A percentile compares a stretch with the other conserved stretches of the same genome.
Evolutionary conservation across 129 eudicot genomes (phyloP).

Genomic region (Dittrichia graveolens): DNA sequence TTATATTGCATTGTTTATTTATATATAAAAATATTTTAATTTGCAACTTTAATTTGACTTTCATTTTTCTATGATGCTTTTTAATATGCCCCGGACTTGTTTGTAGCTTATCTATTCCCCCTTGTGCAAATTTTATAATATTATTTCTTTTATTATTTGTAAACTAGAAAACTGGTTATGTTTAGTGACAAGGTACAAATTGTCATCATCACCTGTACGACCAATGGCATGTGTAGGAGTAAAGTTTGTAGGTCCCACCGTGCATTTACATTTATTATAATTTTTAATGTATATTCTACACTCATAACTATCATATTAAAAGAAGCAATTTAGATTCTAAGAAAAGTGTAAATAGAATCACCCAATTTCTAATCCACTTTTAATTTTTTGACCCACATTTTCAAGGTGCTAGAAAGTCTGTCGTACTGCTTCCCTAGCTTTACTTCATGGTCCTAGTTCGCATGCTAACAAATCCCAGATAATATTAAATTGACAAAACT

Average conservation of each 20-base stretch:
- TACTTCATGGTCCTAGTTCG: no score
- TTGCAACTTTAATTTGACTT: constrained; percentile 12
- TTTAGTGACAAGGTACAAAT: constrained; percentile 10
- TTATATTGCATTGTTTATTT: neutral
- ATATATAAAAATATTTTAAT: neutral
- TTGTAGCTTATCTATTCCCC: neutral
- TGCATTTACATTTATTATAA: no score
- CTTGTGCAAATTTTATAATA: neutral
- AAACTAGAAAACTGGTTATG: constrained; percentile 3
- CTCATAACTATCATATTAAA: no score
- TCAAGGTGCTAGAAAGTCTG: no score
- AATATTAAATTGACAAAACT: neutral
- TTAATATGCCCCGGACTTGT: neutral
- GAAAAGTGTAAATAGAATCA: no score
- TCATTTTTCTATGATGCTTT: neutral
- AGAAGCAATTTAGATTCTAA: no score
- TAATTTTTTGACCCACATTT: no score
- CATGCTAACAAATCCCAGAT: no score
- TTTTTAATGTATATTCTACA: no score
- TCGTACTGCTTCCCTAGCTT: no score
- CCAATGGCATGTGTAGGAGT: constrained; percentile 21
- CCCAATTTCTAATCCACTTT: no score
- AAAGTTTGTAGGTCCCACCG: neutral
- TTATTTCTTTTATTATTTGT: neutral
- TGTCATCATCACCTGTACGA: constrained; percentile 10